Evolutionary conservation across 2,329 filamentous ascomycete species (phyloP).

Genomic region (Aspergillus udagawae): DNA sequence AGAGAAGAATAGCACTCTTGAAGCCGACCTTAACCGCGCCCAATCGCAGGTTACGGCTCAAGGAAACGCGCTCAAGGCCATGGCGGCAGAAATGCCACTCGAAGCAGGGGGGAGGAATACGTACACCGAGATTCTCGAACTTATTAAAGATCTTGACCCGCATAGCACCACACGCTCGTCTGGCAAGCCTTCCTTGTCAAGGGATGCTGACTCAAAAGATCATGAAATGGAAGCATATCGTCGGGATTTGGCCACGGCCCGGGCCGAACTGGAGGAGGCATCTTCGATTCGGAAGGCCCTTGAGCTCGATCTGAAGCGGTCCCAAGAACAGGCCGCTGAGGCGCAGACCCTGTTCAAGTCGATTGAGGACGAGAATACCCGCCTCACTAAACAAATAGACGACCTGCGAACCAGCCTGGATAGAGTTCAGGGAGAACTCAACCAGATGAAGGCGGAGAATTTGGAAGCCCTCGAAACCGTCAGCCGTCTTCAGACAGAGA

Average conservation of each 20-base stretch:
- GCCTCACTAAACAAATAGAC: constrained; percentile 31
- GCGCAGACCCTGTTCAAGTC: constrained; percentile 34
- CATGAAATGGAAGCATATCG: constrained; percentile 20
- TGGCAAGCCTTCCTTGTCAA: constrained; percentile 13
- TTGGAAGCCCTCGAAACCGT: constrained; percentile 28
- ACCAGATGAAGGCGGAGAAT: constrained; percentile 28
- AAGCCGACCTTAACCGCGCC: constrained; percentile 32
- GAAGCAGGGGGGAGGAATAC: constrained; percentile 27
- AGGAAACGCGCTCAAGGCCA: constrained; percentile 33
- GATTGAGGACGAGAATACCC: constrained; percentile 38
- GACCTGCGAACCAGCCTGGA: constrained; percentile 31
- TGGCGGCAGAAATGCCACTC: constrained; percentile 34
- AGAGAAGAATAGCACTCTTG: constrained; percentile 34
- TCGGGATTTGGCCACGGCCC: constrained; percentile 28
- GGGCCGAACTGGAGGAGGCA: constrained; percentile 28
- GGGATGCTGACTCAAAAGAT: constrained; percentile 11
- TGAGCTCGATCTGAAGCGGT: constrained; percentile 33
- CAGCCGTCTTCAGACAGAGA: constrained; percentile 26
- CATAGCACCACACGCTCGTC: constrained; percentile 13
- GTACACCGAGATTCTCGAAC: constrained; percentile 37
- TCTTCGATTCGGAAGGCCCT: constrained; percentile 25
- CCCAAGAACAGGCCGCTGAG: constrained; percentile 35
- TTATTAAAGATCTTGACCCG: constrained; percentile 32
- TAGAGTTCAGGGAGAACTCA: constrained; percentile 28
- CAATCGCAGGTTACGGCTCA: constrained; percentile 36